Percentiles rank a stretch among this genome's conserved stretches.
These are phyloP conservation scores for Coniochaeta prunicola DNA, from an alignment of 2,329 filamentous ascomycete genomes.

Conservation along the genomic window DNA sequence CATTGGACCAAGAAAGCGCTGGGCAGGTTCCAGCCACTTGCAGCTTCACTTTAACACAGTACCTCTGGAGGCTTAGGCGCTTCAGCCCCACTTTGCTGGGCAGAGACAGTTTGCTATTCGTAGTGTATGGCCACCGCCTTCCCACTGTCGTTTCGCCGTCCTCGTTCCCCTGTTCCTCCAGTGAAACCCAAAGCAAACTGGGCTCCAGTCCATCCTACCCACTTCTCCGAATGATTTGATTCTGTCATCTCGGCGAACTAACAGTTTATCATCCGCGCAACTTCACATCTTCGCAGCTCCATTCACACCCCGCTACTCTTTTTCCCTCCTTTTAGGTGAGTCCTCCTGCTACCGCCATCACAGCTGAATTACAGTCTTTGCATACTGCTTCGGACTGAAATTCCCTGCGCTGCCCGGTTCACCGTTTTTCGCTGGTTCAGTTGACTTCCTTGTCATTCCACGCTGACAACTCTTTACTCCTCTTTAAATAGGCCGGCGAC, in stretches of 20 bases:
- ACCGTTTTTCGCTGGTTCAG: constrained; percentile 38
- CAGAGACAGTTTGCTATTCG: neutral
- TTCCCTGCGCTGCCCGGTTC: neutral
- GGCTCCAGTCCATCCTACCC: neutral
- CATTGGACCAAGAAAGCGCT: neutral
- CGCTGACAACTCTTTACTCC: constrained; percentile 12
- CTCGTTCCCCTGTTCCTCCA: neutral
- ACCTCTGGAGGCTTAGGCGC: neutral
- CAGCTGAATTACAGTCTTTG: neutral
- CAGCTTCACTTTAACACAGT: neutral
- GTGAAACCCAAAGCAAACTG: neutral
- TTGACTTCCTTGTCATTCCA: constrained; percentile 18
- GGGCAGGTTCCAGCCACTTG: neutral
- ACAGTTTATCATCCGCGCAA: neutral
- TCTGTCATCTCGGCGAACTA: neutral
- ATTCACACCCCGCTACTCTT: neutral
- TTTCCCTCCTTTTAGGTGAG: neutral
- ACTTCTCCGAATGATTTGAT: neutral
- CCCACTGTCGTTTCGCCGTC: neutral
- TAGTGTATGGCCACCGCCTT: neutral
- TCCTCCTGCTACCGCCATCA: neutral
- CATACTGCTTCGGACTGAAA: neutral
- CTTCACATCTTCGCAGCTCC: neutral
- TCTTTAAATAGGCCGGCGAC: constrained; percentile 13
- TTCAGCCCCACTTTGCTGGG: neutral